These are phyloP conservation scores for Tarenaya hassleriana DNA, from an alignment of 345 rosid species.

Conservation along the genomic window DNA sequence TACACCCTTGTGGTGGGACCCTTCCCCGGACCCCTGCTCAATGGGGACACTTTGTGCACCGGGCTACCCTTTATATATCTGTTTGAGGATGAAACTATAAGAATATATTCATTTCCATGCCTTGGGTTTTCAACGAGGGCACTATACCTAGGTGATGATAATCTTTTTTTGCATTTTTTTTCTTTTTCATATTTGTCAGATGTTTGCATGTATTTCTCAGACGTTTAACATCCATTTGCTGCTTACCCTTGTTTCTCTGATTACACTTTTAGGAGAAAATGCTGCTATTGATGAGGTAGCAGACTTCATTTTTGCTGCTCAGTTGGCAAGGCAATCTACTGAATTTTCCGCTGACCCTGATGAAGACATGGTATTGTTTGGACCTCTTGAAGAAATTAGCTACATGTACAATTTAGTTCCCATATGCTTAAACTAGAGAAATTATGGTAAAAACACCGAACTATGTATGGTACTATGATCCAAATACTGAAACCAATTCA, in stretches of 20 bases:
- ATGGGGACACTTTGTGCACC: too few species aligned
- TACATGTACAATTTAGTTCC: not conserved
- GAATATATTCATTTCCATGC: too few species aligned
- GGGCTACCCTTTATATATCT: too few species aligned
- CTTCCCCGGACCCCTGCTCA: too few species aligned
- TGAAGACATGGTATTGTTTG: constrained; percentile 47
- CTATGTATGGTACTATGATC: not conserved
- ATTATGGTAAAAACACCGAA: not conserved
- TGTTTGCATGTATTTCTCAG: constrained; percentile 2
- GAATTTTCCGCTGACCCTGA: constrained; percentile 40
- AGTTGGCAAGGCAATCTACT: constrained; percentile 53
- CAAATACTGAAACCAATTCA: too few species aligned
- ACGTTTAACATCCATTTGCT: not conserved
- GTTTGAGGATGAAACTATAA: too few species aligned
- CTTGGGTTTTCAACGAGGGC: too few species aligned
- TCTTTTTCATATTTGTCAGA: constrained; percentile 14
- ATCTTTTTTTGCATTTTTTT: too few species aligned
- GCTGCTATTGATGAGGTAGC: constrained; percentile 53
- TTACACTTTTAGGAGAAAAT: constrained; percentile 45
- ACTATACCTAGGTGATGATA: too few species aligned
- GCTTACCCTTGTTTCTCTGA: not conserved
- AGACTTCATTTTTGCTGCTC: constrained; percentile 82
- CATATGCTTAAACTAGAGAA: too few species aligned
- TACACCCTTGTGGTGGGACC: too few species aligned
- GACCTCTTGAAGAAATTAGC: not conserved